Percentiles rank a stretch among this genome's conserved stretches.
Conservation (phyloP, 2,329 filamentous ascomycete genomes). For the Xylaria sp. region DNA sequence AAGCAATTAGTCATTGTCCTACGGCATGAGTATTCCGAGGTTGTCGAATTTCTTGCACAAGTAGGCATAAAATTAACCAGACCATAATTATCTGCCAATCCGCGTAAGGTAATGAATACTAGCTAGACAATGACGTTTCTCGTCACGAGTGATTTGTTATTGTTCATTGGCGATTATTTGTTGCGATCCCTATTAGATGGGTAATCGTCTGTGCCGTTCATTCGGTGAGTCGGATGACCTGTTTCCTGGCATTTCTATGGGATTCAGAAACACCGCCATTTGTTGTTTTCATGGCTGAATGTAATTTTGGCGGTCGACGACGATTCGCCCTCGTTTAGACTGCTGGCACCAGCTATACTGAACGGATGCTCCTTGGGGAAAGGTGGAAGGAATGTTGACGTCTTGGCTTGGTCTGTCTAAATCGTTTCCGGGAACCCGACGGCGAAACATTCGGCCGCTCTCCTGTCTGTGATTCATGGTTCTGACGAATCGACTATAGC, state of each 20-base stretch:
- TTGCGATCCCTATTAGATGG: too few species aligned
- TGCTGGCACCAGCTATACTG: not conserved
- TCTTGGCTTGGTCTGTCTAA: slow-evolving; percentile 1
- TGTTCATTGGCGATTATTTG: too few species aligned
- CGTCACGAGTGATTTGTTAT: not conserved
- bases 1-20: not conserved
- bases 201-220: not conserved
- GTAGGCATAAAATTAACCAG: not conserved
- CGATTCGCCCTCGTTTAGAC: slow-evolving; percentile 6
- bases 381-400: slow-evolving; percentile 9
- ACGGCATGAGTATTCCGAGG: not conserved
- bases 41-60: not conserved
- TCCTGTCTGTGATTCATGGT: slow-evolving; percentile 2
- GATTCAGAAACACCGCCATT: not conserved
- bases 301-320: slow-evolving; percentile 1
- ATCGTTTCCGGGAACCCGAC: not conserved
- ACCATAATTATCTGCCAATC: not conserved
- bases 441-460: not conserved
- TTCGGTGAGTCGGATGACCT: not conserved
- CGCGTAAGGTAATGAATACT: not conserved
- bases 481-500: not conserved
- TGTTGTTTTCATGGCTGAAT: not conserved
- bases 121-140: not conserved
- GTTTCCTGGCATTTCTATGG: not conserved
- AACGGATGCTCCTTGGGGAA: slow-evolving; percentile 9